phyloP scores from a whole-genome alignment of 1,139 yeast genomes.

The Diutina scorzettiae region DNA sequence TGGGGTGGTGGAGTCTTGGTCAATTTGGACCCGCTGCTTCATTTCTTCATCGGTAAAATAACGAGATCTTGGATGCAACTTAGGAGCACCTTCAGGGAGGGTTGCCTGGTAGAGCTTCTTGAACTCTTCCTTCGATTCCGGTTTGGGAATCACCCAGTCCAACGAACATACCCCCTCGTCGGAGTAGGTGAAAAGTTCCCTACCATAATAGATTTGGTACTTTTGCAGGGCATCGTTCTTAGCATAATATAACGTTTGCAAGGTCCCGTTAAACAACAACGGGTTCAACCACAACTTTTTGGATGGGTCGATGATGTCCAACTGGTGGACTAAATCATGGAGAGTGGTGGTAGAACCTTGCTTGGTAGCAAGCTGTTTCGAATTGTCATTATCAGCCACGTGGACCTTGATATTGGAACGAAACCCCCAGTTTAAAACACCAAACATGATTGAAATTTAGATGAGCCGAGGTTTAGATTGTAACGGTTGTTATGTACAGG shows the following conservation, averaged over 20 bases:
- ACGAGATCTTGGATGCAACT: constrained; percentile 68
- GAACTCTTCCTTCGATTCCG: constrained; percentile 37
- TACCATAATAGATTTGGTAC: constrained; percentile 61
- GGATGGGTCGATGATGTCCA: constrained; percentile 18
- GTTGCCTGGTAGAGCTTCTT: constrained; percentile 35
- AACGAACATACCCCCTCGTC: constrained; percentile 65
- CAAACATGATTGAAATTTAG: neutral
- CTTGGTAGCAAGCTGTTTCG: constrained; percentile 10
- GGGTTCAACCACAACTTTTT: constrained; percentile 49
- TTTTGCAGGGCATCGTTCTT: constrained; percentile 38
- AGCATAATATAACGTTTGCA: constrained; percentile 64
- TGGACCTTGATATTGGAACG: constrained; percentile 24
- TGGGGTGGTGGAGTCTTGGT: constrained; percentile 32
- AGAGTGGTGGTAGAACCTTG: constrained; percentile 10
- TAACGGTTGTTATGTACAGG: too few relatives aligned
- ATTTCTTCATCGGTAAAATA: constrained; percentile 40
- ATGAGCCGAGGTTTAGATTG: too few relatives aligned
- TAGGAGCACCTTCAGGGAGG: constrained; percentile 60
- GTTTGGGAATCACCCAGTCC: constrained; percentile 57
- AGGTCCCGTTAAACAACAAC: constrained; percentile 53
- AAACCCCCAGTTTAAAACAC: constrained; percentile 23
- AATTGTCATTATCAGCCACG: constrained; percentile 13
- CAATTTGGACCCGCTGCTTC: constrained; percentile 13
- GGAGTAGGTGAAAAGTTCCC: constrained; percentile 49
- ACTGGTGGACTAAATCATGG: constrained; percentile 15